Evolutionary conservation across 352 stramenopile species (phyloP), one percentile per base, ranked within the genome.

Genomic region (Ophiocytium majus): DNA sequence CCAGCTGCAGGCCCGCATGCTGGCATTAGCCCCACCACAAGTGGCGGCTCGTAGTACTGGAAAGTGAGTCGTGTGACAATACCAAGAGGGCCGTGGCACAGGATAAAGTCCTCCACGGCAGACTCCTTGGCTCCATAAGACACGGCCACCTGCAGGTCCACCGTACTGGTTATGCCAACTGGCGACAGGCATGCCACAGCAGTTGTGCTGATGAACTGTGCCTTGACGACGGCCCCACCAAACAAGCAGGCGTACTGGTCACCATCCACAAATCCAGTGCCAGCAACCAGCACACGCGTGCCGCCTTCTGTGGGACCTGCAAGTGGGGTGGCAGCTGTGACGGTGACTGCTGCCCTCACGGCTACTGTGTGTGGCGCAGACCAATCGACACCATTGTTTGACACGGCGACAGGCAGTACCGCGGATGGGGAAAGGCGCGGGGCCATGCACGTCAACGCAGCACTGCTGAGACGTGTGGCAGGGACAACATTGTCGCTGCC

Each of bases 161-260:
- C 57, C 23, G 57, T 71, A 71, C 57, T 71, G 23, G 19, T 28
- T 71, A 28, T 23, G 28, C 19, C 57, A 71, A 28, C 19, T 23
- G 57, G 57, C 19, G 57, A 71, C 28, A 71, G 28, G 28, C 57
- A 71, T 23, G 28, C 57, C 28, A 71, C 28, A 28, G 19, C 23
- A 23, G 19, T 28, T 23, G 23, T 28, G 57, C 28, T 71, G 23
- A 23, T 28, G 28, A 71, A 71, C 57, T 71, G 57, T 23, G 57
- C 57, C 23, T 71, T 23, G 23, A 28, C 23, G 28, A 71, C 57
- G 19, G 23, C 19, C 57, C 28, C 43, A 5, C 66, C 66, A 78
- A 78, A 78, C 35, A 5, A 43, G 35, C 66, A 78, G 5, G 14
- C 35, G 66, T 78, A 78, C 66, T 78, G 66, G 35, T 78, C 66